Evolutionary conservation across 139 green algal species (phyloP).

Genomic region (Astrephomene gubernaculifera): DNA sequence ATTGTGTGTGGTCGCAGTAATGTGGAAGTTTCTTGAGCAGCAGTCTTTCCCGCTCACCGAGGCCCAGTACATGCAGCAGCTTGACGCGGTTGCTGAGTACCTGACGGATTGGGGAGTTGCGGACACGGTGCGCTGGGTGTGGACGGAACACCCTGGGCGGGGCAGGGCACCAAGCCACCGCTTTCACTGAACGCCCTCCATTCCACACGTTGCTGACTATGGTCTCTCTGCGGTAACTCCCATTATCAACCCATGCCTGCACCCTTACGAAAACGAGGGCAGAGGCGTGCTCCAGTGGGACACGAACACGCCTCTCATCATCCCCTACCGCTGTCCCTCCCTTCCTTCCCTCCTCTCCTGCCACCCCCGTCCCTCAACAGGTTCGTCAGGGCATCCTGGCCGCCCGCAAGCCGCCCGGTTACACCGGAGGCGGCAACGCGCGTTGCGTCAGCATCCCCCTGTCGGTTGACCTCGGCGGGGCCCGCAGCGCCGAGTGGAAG

Average conservation of each 20-base stretch:
- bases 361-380: conserved; percentile 31
- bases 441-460: conserved; percentile 58
- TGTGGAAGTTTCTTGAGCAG: conserved; percentile 59
- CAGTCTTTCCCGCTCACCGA: conserved; percentile 45
- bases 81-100: conserved; percentile 55
- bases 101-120: conserved; percentile 48
- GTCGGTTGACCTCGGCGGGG: conserved; percentile 45
- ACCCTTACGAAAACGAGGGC: too few species aligned
- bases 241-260: too few species aligned
- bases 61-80: conserved; percentile 58
- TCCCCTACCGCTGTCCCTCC: too few species aligned
- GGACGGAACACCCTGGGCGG: too few species aligned
- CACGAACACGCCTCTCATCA: too few species aligned
- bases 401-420: conserved; percentile 42
- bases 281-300: too few species aligned
- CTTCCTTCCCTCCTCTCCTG: too few species aligned
- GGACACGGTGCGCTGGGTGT: conserved; percentile 35
- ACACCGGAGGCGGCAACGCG: conserved; percentile 48
- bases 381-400: conserved; percentile 38
- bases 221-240: too few species aligned
- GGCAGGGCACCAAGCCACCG: too few species aligned
- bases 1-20: conserved; percentile 7
- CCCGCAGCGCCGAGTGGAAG: conserved; percentile 46
- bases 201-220: too few species aligned
- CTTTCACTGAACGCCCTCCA: too few species aligned